Evolutionary conservation across 306 rosid genomes (phyloP).

Genomic region (Coriaria nepalensis): DNA sequence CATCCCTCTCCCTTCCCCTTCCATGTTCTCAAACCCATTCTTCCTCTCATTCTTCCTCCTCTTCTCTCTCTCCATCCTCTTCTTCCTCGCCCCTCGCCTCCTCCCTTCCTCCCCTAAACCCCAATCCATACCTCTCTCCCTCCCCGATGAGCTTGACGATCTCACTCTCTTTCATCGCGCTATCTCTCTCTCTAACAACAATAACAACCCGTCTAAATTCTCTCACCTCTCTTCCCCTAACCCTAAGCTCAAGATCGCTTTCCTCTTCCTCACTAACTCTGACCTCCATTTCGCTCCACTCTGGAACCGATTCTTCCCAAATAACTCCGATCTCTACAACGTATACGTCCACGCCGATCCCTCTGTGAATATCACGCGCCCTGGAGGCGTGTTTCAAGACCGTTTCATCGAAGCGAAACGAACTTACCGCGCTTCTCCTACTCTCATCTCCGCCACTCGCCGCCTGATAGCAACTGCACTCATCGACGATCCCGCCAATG

Average conservation of each 20-base stretch:
- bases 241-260: slow-evolving; percentile 68
- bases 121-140: slow-evolving; percentile 30
- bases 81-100: slow-evolving; percentile 53
- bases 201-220: slow-evolving; percentile 14
- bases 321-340: slow-evolving; percentile 34
- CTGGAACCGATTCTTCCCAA: slow-evolving; percentile 51
- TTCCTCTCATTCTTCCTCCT: slow-evolving; percentile 50
- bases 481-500: slow-evolving; percentile 68
- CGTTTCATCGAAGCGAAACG: slow-evolving; percentile 50
- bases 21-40: slow-evolving; percentile 64
- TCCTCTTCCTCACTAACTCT: slow-evolving; percentile 83
- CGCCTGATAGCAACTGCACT: slow-evolving; percentile 68
- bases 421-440: slow-evolving; percentile 75
- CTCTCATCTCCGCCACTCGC: slow-evolving; percentile 90
- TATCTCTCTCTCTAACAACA: slow-evolving; percentile 7
- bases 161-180: slow-evolving; percentile 61
- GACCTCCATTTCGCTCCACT: slow-evolving; percentile 67
- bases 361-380: slow-evolving; percentile 48
- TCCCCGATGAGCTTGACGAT: slow-evolving; percentile 60
- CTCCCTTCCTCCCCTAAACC: slow-evolving; percentile 31
- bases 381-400: slow-evolving; percentile 26
- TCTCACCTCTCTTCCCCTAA: slow-evolving; percentile 50
- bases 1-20: slow-evolving; percentile 10
- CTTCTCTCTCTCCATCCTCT: slow-evolving; percentile 58
- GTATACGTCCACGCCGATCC: slow-evolving; percentile 84